Evolutionary conservation across 2,329 filamentous ascomycete species (phyloP), one percentile per base, ranked within the genome.

Genomic region (Biscogniauxia mediterranea): DNA sequence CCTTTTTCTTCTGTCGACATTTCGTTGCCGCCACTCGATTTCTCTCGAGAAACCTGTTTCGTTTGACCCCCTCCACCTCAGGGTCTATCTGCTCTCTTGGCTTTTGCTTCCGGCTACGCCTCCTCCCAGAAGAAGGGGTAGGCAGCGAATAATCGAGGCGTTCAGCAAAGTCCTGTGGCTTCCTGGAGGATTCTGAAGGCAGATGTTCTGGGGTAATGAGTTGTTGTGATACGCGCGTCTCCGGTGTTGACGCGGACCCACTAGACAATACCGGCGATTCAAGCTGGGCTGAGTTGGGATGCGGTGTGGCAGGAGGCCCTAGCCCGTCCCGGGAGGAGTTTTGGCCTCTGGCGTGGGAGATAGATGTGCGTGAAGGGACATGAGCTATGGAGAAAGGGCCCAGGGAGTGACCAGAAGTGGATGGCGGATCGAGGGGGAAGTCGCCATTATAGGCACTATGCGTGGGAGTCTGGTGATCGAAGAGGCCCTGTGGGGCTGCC

Each of bases 21-120:
- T 91, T 92, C 72, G 86, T 89, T 1, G 90, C 89, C 0, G 90
- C 89, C 2, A 89, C 77, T 9, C 89, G 82, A 72, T 93, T 93
- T 62, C 89, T 84, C 74, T 90, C 87, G 0, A 91, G 80, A 67
- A 87, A 88, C 63, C 81, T 82, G 63, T 78, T 80, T 26, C 85
- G 79, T 67, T 83, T 85, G 7, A 71, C 71, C 1, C 76, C 73
- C 9, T 80, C 77, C 3, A 67, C 71, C 0, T 64, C 66, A 25
- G 58, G 56, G 13, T 60, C 57, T 52, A 63, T 6, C 23, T 66
- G 62, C 56, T 66, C 61, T 52, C 71, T 61, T 56, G 61, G 66
- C 28, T 61, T 68, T 5, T 62, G 64, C 55, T 60, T 75, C 25
- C 68, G 68, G 49, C 73, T 61, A 19, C 61, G 64, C 28, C 62